Evolutionary conservation across 2,329 filamentous ascomycete species (phyloP).

Genomic region (Trichoderma sp.): DNA sequence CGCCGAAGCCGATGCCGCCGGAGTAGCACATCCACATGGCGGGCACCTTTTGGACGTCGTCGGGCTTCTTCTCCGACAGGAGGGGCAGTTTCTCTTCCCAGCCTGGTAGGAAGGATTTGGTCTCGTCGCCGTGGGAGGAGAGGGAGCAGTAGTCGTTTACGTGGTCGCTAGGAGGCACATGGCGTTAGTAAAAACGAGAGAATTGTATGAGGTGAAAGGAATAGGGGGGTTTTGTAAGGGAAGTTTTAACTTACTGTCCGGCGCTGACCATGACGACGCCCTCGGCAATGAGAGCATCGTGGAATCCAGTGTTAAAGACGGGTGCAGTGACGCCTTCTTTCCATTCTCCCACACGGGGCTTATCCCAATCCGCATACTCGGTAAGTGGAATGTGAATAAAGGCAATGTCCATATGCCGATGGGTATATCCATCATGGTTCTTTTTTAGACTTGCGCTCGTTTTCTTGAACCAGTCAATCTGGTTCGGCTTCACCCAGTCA

Average conservation of each 20-base stretch:
- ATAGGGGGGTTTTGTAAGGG: no score
- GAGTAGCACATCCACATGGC: slow-evolving; percentile 98
- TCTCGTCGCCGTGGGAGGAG: slow-evolving; percentile 40
- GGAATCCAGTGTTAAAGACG: slow-evolving; percentile 87
- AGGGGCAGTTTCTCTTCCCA: slow-evolving; percentile 23
- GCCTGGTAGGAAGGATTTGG: slow-evolving; percentile 20
- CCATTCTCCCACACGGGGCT: slow-evolving; percentile 66
- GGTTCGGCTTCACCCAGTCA: slow-evolving; percentile 92
- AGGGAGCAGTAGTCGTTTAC: slow-evolving; percentile 95
- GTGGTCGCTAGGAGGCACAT: slow-evolving; percentile 67
- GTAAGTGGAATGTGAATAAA: slow-evolving; percentile 97
- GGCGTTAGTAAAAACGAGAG: not conserved
- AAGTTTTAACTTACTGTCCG: slow-evolving; percentile 75
- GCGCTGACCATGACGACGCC: slow-evolving; percentile 85
- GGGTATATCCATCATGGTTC: slow-evolving; percentile 78
- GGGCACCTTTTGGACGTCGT: slow-evolving; percentile 44
- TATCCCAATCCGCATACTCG: slow-evolving; percentile 68
- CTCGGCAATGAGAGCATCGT: slow-evolving; percentile 81
- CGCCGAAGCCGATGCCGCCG: slow-evolving; percentile 87
- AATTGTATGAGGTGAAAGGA: no score
- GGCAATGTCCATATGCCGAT: slow-evolving; percentile 90
- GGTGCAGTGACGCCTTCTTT: slow-evolving; percentile 85
- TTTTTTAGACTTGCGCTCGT: slow-evolving; percentile 73
- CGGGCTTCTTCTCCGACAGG: slow-evolving; percentile 36
- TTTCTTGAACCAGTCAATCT: slow-evolving; percentile 90